Conservation (phyloP, 2,329 filamentous ascomycete species). For the Aspergillus intermedius region DNA sequence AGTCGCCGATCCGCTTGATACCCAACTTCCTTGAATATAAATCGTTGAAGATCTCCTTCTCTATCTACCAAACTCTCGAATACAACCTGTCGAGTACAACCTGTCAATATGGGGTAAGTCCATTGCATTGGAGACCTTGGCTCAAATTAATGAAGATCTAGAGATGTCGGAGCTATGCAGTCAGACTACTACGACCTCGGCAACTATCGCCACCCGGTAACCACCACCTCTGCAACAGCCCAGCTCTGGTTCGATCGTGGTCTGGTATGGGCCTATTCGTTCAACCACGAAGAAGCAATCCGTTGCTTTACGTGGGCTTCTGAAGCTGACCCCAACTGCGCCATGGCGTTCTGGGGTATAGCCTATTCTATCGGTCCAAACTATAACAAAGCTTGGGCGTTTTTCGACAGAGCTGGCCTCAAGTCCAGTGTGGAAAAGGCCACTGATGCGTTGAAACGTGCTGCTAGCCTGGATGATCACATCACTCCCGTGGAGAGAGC, state of each 20-base stretch:
- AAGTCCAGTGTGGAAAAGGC: slow-evolving; percentile 40
- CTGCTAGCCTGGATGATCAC: slow-evolving; percentile 28
- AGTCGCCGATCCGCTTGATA: too few relatives aligned
- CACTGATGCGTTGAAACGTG: slow-evolving; percentile 37
- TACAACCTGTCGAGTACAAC: too few relatives aligned
- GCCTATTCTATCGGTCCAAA: slow-evolving; percentile 65
- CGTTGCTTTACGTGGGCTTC: slow-evolving; percentile 25
- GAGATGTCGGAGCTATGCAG: not conserved
- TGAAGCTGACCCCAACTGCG: slow-evolving; percentile 21
- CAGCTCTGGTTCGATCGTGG: slow-evolving; percentile 36
- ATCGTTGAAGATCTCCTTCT: too few relatives aligned
- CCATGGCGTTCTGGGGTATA: slow-evolving; percentile 31
- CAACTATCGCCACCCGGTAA: slow-evolving; percentile 29
- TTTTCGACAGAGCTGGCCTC: slow-evolving; percentile 58
- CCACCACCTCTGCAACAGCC: slow-evolving; percentile 23
- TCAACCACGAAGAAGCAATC: slow-evolving; percentile 29
- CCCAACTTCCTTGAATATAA: too few relatives aligned
- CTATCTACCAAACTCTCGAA: too few relatives aligned
- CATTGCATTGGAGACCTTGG: not conserved
- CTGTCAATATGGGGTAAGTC: too few relatives aligned
- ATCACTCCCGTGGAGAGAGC: slow-evolving; percentile 51
- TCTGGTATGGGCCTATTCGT: slow-evolving; percentile 32
- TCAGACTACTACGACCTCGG: slow-evolving; percentile 25
- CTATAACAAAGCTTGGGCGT: slow-evolving; percentile 69
- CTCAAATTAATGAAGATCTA: slow-evolving; percentile 1